Base-by-base conservation (phyloP, 495 filamentous ascomycete genomes). In the Rhypophila decipiens region DNA sequence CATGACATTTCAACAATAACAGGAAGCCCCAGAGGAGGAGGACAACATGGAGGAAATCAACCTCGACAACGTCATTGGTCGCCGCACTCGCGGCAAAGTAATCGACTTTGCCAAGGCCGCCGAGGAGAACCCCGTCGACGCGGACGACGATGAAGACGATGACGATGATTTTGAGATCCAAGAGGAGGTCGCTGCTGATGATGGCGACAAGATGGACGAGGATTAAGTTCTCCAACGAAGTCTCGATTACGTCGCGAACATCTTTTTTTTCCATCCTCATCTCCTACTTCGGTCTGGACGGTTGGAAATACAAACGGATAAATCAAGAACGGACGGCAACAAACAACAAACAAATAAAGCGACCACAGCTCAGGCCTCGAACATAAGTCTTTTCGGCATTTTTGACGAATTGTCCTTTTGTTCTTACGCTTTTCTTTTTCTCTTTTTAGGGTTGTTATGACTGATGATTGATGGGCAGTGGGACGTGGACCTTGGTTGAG, bases 11-110 rank as follows among this genome's bases (percentile, higher is more conserved):
- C n/a, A n/a, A n/a, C n/a, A n/a, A n/a, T n/a, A n/a, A n/a, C n/a
- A n/a, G n/a, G n/a, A n/a, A n/a, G n/a, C n/a, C n/a, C n/a, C 50
- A 2, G 85, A 86, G 11, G 86, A 86, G 41, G 79, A 83, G 9
- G 88, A 93, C 57, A 83, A 87, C 67, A 81, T 96, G 71, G 86
- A 90, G 64, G 90, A 89, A 65, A 94, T 97, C 64, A 88, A 94
- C 62, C 67, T 77, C 31, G 76, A 78, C 54, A 96, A 96, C 75
- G 96, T 97, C 69, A 81, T 97, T 60, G 86, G 86, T 60, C 78
- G 84, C 35, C 90, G 93, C 64, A 98, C 93, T 33, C 90, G 93
- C 55, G 85, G 87, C 53, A 69, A 68, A 36, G 85, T 85, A 61
- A 88, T 94, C 53, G 84, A 95, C 72, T 94, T 84, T 63, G 84